Percentiles rank a stretch among this genome's conserved stretches.
Evolutionary conservation across 2,329 filamentous ascomycete genomes (phyloP).

Genomic region (Allantophomopsis lycopodina): DNA sequence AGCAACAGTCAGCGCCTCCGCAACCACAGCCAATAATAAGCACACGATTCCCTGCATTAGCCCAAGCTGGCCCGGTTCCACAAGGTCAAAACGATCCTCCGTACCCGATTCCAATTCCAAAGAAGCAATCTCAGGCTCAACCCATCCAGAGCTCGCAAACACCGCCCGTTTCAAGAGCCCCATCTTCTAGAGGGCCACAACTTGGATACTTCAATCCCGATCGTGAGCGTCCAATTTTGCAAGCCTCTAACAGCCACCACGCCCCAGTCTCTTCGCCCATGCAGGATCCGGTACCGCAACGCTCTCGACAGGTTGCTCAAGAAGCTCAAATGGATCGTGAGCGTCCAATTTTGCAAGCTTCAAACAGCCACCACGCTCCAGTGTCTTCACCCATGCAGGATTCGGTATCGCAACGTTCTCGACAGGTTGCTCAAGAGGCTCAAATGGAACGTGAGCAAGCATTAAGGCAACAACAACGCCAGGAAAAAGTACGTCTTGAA

Average conservation of each 20-base stretch:
- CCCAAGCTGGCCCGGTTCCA: slow-evolving; percentile 17
- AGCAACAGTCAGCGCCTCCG: slow-evolving; percentile 15
- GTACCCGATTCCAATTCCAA: slow-evolving; percentile 10
- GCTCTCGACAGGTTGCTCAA: slow-evolving; percentile 13
- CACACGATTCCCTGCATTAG: slow-evolving; percentile 15
- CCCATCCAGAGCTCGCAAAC: slow-evolving; percentile 6
- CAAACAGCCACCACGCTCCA: slow-evolving; percentile 6
- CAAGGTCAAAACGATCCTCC: slow-evolving; percentile 10
- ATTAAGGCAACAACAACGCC: slow-evolving; percentile 7
- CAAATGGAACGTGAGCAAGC: slow-evolving; percentile 14
- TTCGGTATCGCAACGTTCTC: slow-evolving; percentile 11
- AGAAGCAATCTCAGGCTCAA: slow-evolving; percentile 13
- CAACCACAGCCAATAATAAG: slow-evolving; percentile 9
- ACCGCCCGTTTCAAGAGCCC: slow-evolving; percentile 8
- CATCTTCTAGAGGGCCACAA: slow-evolving; percentile 11
- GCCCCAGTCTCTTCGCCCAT: slow-evolving; percentile 2
- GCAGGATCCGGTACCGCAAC: slow-evolving; percentile 9
- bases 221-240: slow-evolving; percentile 10
- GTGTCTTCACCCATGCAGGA: slow-evolving; percentile 4
- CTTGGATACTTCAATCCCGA: slow-evolving; percentile 15
- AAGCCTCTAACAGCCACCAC: slow-evolving; percentile 4
- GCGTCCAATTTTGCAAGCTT: slow-evolving; percentile 6
- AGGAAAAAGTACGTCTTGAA: slow-evolving; percentile 5
- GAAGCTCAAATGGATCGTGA: slow-evolving; percentile 16
- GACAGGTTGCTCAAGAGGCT: slow-evolving; percentile 14